These are phyloP conservation scores for Geotrichum carabidarum DNA, from an alignment of 1,139 yeast genomes.

Conservation along the genomic window DNA sequence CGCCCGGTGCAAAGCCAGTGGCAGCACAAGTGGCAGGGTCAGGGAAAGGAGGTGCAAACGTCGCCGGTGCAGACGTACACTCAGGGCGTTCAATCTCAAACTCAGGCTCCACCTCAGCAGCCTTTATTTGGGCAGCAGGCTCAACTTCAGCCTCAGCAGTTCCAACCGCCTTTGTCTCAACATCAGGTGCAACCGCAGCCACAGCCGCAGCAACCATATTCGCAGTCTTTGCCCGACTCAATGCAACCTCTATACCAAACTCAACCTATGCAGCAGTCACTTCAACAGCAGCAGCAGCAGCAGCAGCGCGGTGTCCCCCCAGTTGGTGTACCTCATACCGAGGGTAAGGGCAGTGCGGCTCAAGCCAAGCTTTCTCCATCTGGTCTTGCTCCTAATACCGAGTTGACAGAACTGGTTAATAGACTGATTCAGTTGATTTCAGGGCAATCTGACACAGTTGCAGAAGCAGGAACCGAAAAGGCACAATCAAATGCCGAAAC, in stretches of 20 bases:
- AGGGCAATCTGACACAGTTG: background rate
- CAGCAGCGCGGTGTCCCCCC: background rate
- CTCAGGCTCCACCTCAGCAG: background rate
- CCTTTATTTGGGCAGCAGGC: background rate
- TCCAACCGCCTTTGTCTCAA: background rate
- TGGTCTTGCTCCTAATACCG: background rate
- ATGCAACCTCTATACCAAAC: background rate
- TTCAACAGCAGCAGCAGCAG: background rate
- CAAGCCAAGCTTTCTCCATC: background rate
- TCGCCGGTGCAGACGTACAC: background rate
- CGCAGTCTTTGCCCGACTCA: background rate
- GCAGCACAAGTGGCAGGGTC: background rate
- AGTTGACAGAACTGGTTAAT: background rate
- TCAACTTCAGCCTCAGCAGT: background rate
- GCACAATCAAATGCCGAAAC: background rate
- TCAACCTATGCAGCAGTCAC: background rate
- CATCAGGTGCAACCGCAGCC: background rate
- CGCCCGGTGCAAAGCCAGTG: background rate
- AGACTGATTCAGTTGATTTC: background rate
- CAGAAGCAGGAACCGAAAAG: background rate
- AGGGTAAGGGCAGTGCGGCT: background rate
- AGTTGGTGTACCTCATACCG: background rate
- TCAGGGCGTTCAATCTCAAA: background rate
- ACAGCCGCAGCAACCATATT: background rate
- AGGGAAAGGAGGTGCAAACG: background rate